Conservation (phyloP, 2,329 filamentous ascomycete genomes). For the Cladosporium sp. region DNA sequence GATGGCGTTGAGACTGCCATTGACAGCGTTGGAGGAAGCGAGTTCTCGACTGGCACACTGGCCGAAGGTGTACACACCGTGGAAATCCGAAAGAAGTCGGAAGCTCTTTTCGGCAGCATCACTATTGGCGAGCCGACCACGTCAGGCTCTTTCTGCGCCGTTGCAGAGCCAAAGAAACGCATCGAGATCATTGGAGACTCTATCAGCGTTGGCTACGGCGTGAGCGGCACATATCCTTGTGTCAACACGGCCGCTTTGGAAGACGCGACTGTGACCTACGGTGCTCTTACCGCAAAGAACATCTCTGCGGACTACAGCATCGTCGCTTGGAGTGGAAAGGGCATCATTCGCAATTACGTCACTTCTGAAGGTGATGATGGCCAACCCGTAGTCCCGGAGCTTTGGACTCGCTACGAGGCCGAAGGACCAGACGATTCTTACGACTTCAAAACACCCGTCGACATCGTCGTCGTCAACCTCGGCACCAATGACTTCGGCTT, state of each 20-base stretch:
- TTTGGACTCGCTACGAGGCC: constrained; percentile 47
- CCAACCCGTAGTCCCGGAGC: constrained; percentile 41
- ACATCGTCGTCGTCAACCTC: constrained; percentile 47
- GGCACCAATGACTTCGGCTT: constrained; percentile 37
- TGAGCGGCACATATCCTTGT: constrained; percentile 45
- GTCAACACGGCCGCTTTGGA: constrained; percentile 42
- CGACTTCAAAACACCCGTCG: constrained; percentile 25
- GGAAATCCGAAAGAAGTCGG: constrained; percentile 43
- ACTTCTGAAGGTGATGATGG: constrained; percentile 29
- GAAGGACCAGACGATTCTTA: constrained; percentile 43
- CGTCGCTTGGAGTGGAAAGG: constrained; percentile 45
- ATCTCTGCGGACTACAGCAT: constrained; percentile 46
- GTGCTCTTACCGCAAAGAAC: constrained; percentile 44
- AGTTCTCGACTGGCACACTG: constrained; percentile 37
- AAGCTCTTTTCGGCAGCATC: constrained; percentile 39
- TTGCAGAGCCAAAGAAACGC: constrained; percentile 33
- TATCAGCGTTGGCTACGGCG: constrained; percentile 48
- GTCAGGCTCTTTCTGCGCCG: constrained; percentile 34
- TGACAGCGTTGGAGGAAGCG: constrained; percentile 33
- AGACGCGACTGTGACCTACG: constrained; percentile 46
- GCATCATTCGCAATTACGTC: constrained; percentile 44
- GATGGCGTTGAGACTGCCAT: constrained; percentile 22
- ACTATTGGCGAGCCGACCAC: constrained; percentile 33
- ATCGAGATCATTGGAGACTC: constrained; percentile 51
- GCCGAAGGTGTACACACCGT: constrained; percentile 40